Evolutionary conservation across 495 filamentous ascomycete genomes (phyloP), one percentile per base, ranked within the genome.

Genomic region (Xylaria curta): DNA sequence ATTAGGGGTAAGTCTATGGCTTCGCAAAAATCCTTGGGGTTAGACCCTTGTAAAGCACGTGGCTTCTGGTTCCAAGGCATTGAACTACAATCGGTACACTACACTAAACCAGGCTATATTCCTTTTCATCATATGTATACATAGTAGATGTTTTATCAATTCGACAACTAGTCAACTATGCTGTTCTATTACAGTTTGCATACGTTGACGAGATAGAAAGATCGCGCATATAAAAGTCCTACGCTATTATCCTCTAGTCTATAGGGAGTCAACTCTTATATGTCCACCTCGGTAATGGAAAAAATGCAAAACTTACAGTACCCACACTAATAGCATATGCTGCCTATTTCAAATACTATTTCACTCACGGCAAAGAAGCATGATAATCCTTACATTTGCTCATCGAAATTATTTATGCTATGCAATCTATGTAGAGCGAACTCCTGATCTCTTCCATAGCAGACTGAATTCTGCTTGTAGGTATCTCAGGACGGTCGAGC

Each of bases 31-130:
- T 9, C 40, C 38, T 31, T 60, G 31, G 31, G 51, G 21, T 46
- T 40, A 15, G 15, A 66, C 53, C 70, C 70, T 46, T 67, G 70
- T 53, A 49, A 33, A 49, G 58, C 63, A 72, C 70, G 70, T 72
- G 70, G 70, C 49, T 54, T 60, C 33, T 21, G 26, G 44, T 26
- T 70, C 53, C 46, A 5, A 70, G 59, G 31, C 33, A 7, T 54
- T 58, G 58, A 70, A 64, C 56, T 9, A 24, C n/a, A 21, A 1
- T 38, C 38, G 36, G 56, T 36, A 38, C 58, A 4, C 33, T 63
- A 44, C 15, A 9, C 58, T 61, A 17, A 58, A 33, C 12, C 26
- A 15, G 15, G 46, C 17, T 60, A 38, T 60, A 24, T 26, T 21
- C 59, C 12, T 44, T 42, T 62, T 36, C 6, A 38, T 60, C 56